Evolutionary conservation across 2,329 filamentous ascomycete species (phyloP).

Genomic region (Aspergillus fijiensis): DNA sequence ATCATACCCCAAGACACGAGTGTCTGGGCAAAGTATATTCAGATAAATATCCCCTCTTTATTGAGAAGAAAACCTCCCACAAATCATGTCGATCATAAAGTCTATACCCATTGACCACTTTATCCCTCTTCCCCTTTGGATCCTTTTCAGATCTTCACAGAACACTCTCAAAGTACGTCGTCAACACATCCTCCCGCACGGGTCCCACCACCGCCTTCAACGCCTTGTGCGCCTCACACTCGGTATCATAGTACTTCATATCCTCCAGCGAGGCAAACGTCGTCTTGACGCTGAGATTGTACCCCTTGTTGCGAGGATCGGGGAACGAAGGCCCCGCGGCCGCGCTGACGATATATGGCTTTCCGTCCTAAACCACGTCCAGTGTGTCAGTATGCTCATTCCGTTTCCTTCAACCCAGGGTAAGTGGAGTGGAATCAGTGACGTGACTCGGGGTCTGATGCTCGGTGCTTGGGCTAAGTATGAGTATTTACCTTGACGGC

Average conservation of each 20-base stretch:
- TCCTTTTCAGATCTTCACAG: neutral
- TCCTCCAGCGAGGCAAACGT: conserved; percentile 65
- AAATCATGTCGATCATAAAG: no score
- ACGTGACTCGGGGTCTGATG: no score
- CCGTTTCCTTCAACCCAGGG: no score
- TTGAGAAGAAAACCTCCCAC: no score
- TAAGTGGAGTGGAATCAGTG: no score
- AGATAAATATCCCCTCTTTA: no score
- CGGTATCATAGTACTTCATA: conserved; percentile 68
- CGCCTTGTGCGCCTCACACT: conserved; percentile 55
- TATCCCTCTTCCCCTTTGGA: no score
- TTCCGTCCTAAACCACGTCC: conserved; percentile 56
- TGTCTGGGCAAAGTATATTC: neutral
- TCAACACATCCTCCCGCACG: conserved; percentile 38
- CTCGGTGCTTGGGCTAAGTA: neutral
- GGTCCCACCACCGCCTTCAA: conserved; percentile 42
- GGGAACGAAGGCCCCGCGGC: conserved; percentile 55
- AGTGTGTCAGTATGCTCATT: neutral
- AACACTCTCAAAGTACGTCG: conserved; percentile 39
- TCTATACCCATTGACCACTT: no score
- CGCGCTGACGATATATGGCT: conserved; percentile 66
- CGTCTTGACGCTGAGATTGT: conserved; percentile 62
- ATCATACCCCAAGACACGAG: conserved; percentile 15
- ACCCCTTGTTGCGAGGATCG: conserved; percentile 64
- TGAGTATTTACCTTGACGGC: conserved; percentile 43